A percentile compares a stretch with the other conserved stretches of the same genome.
Conservation (phyloP, 2,329 filamentous ascomycete species). For the Penicillium frequentans region DNA sequence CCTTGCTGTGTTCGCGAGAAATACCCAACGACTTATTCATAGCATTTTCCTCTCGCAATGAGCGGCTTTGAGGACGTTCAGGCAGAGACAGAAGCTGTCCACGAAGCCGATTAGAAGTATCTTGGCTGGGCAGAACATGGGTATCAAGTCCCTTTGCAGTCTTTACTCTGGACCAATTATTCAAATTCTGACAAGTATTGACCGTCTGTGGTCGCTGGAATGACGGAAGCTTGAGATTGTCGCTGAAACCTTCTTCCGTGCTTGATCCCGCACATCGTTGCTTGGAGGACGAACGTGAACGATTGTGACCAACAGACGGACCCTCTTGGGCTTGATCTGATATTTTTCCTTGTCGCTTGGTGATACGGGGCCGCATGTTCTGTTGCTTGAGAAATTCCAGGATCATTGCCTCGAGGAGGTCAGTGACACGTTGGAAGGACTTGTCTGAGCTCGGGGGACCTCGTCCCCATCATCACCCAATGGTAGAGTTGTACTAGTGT, state of each 20-base stretch:
- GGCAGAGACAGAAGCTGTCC: neutral
- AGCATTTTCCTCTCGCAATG: neutral
- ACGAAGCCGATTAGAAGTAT: neutral
- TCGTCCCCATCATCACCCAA: constrained; percentile 42
- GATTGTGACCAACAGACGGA: neutral
- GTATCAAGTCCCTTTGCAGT: constrained; percentile 24
- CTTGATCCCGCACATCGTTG: constrained; percentile 1
- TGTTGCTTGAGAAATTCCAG: constrained; percentile 74
- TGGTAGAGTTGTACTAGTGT: constrained; percentile 45
- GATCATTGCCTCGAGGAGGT: constrained; percentile 68
- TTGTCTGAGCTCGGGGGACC: constrained; percentile 34
- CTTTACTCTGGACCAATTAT: constrained; percentile 45
- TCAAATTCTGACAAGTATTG: constrained; percentile 27
- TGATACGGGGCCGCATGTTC: constrained; percentile 60
- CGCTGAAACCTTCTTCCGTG: constrained; percentile 26
- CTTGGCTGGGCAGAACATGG: too few relatives aligned
- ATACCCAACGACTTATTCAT: neutral
- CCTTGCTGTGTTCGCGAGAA: neutral
- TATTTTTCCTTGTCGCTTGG: constrained; percentile 18
- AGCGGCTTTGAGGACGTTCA: neutral
- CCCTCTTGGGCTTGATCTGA: constrained; percentile 3
- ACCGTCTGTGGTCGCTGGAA: constrained; percentile 17
- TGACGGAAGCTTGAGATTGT: constrained; percentile 31
- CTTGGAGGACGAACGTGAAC: neutral
- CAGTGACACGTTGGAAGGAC: constrained; percentile 57